These are phyloP conservation scores for Staphylotrichum longicolle DNA, from an alignment of 495 filamentous ascomycete genomes.

Conservation along the genomic window DNA sequence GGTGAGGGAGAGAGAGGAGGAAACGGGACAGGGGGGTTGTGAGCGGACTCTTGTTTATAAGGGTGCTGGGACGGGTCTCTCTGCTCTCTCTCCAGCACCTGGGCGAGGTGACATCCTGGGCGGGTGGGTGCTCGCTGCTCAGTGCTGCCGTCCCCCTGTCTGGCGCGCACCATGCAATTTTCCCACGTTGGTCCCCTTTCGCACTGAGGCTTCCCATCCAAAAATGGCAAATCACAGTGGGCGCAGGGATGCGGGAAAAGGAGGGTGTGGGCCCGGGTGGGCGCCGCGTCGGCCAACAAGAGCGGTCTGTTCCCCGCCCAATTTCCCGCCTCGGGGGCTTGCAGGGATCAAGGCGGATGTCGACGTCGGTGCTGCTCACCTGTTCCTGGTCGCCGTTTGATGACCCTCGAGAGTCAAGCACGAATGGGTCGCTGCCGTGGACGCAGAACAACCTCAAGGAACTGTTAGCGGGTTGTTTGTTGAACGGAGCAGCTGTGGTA, in stretches of 20 bases:
- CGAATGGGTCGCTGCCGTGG: too few relatives aligned
- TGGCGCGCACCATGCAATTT: slow-evolving; percentile 14
- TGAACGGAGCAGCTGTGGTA: too few relatives aligned
- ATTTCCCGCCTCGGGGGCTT: slow-evolving; percentile 19
- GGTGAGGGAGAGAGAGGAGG: slow-evolving; percentile 41
- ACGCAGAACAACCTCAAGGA: too few relatives aligned
- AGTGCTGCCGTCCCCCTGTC: neutral
- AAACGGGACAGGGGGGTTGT: slow-evolving; percentile 32
- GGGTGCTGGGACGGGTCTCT: too few relatives aligned
- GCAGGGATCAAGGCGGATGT: slow-evolving; percentile 19
- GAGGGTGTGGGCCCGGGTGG: slow-evolving; percentile 21
- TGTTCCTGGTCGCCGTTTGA: too few relatives aligned
- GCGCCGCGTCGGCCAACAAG: slow-evolving; percentile 18
- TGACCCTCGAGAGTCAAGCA: too few relatives aligned
- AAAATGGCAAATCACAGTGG: slow-evolving; percentile 18
- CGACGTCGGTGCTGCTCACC: neutral
- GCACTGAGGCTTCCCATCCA: slow-evolving; percentile 15
- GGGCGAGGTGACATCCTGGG: slow-evolving; percentile 13
- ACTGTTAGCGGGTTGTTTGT: too few relatives aligned
- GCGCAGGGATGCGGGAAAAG: slow-evolving; percentile 18
- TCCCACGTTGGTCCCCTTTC: neutral
- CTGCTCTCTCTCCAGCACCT: too few relatives aligned
- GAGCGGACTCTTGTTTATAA: slow-evolving; percentile 38
- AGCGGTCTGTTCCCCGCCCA: slow-evolving; percentile 14
- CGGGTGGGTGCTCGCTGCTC: neutral